A percentile compares a stretch with the other conserved stretches of the same genome.
phyloP scores from a whole-genome alignment of 2,329 filamentous ascomycete species.

The Claviceps arundinis region DNA sequence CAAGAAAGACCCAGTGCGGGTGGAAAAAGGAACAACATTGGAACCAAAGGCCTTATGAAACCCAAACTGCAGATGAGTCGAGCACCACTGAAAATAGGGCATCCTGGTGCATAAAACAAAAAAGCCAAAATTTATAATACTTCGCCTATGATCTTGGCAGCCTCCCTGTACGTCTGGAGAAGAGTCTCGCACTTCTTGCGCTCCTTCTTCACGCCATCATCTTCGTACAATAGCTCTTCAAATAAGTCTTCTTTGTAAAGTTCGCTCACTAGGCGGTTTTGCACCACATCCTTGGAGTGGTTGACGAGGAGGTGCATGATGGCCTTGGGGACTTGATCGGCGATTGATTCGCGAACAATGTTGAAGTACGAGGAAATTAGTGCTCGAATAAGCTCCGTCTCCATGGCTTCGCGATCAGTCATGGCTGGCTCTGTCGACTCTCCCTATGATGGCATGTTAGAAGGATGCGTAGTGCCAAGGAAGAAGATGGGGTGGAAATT shows the following conservation, averaged over 20 bases:
- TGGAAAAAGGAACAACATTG: too few species aligned
- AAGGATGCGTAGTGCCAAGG: too few species aligned
- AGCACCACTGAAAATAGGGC: neutral
- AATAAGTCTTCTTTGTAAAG: slow-evolving; percentile 88
- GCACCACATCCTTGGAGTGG: slow-evolving; percentile 94
- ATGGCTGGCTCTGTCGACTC: slow-evolving; percentile 67
- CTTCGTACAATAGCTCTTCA: slow-evolving; percentile 88
- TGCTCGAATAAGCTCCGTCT: slow-evolving; percentile 91
- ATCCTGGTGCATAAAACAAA: too few species aligned
- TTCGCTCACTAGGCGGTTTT: slow-evolving; percentile 91
- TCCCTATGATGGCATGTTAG: slow-evolving; percentile 25
- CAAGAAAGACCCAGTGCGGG: too few species aligned
- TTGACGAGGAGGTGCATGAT: slow-evolving; percentile 98
- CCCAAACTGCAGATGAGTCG: neutral
- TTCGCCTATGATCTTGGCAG: slow-evolving; percentile 95
- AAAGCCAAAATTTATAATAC: slow-evolving; percentile 48
- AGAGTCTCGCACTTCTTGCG: slow-evolving; percentile 97
- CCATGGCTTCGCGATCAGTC: slow-evolving; percentile 90
- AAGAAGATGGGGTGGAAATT: neutral
- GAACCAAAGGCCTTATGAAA: too few species aligned
- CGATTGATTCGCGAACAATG: slow-evolving; percentile 96
- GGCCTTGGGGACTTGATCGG: slow-evolving; percentile 95
- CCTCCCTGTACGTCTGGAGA: slow-evolving; percentile 89
- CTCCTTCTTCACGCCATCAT: slow-evolving; percentile 94
- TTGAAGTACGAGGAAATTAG: slow-evolving; percentile 98